These are phyloP conservation scores for Durotheca rogersii DNA, from an alignment of 495 filamentous ascomycete species.

Conservation along the genomic window DNA sequence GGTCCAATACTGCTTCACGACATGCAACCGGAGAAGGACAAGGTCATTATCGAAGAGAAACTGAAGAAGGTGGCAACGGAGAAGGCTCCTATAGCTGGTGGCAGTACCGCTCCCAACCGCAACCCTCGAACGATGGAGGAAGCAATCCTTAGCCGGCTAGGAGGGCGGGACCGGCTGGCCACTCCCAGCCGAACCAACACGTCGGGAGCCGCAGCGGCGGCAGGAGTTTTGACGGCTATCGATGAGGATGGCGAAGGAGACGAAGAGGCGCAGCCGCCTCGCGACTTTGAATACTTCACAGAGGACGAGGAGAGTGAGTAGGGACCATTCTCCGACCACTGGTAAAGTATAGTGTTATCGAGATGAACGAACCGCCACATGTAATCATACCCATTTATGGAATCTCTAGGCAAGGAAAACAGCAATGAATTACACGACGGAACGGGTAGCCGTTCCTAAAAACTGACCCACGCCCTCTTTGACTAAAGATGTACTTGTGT, in stretches of 20 bases:
- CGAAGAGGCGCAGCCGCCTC: constrained; percentile 76
- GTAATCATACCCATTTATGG: neutral
- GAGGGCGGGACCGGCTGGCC: constrained; percentile 22
- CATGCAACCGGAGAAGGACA: constrained; percentile 73
- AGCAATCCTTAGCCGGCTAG: constrained; percentile 29
- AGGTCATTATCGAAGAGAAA: constrained; percentile 80
- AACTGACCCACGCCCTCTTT: neutral
- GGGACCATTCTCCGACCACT: neutral
- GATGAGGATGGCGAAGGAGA: constrained; percentile 84
- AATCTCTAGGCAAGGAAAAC: neutral
- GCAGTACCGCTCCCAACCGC: constrained; percentile 28
- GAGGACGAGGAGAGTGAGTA: constrained; percentile 67
- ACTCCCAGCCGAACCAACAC: constrained; percentile 31
- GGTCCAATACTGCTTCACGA: constrained; percentile 91
- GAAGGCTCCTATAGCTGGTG: constrained; percentile 55
- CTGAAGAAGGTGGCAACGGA: constrained; percentile 73
- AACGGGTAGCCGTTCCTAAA: neutral
- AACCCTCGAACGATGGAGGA: constrained; percentile 31
- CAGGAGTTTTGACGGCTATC: constrained; percentile 75
- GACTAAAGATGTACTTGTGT: constrained; percentile 19
- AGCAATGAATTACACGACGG: too few relatives aligned
- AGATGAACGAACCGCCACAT: neutral
- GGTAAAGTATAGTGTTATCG: neutral
- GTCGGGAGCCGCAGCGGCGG: constrained; percentile 69
- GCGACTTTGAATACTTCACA: constrained; percentile 83